Evolutionary conservation across 257 asterid genomes (phyloP), one percentile per base, ranked within the genome.

Genomic region (Solanum peruvianum): DNA sequence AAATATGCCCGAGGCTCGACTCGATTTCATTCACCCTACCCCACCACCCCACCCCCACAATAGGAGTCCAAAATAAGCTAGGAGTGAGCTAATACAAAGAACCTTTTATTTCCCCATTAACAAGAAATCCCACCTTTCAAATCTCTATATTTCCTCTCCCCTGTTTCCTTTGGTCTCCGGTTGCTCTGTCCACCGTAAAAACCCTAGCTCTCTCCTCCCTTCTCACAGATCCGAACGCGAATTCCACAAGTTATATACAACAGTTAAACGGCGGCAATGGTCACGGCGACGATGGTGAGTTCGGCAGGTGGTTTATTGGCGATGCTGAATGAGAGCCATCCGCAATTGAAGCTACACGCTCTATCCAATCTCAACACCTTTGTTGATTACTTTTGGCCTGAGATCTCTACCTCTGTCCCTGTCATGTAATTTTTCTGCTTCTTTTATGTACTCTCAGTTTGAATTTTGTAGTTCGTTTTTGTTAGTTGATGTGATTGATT

Each of bases 221-320:
- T 15, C 41, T 44, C 12, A 78, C 84, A 78, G 84, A 78, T 78
- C 84, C 84, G 52, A 78, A 78, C 60, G 9, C 62, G 18, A 77
- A 71, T 18, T 33, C 45, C 39, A n/a, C 42, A 13, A 33, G 4
- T 25, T 8, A 67, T 6, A 67, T 8, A 7, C 29, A 18, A 76
- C 7, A n/a, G 4, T 13, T 77, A 42, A 77, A 42, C 84, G 64
- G 3, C 41, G 84, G 67, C 69, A 81, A 89, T 87, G 94, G 93
- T 94, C 76, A 88, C 93, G 86, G 94, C 95, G 90, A 94, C 95
- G 81, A 95, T 90, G 96, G 98, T 96, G 89, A 94, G 96, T 85
- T 96, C 98, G 58, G 98, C 98, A 21, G 99, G 98, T 7, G 97
- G 95, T 85, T 91, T 95, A 56, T 87, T 96, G 91, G 99, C 99